Conservation (phyloP, 2,329 filamentous ascomycete species). For the Cytospora piceae region DNA sequence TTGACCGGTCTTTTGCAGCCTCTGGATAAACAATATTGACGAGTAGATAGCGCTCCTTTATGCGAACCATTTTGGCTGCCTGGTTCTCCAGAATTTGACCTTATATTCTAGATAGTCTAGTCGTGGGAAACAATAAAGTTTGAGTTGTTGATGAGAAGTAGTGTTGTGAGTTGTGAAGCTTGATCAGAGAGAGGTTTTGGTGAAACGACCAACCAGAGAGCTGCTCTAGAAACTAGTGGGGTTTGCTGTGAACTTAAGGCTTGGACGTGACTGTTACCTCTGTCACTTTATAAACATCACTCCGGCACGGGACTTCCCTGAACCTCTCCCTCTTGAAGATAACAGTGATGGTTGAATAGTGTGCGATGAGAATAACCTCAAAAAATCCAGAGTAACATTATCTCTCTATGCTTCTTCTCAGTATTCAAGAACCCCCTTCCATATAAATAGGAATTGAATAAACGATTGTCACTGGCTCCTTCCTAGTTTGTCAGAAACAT, state of each 20-base stretch:
- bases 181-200: conserved; percentile 14
- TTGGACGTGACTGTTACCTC: background rate
- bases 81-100: no score
- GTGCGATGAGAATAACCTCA: background rate
- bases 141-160: background rate
- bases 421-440: background rate
- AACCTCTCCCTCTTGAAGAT: background rate
- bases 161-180: background rate
- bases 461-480: background rate
- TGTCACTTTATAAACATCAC: conserved; percentile 20
- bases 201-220: conserved; percentile 12
- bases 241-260: conserved; percentile 2
- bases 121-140: background rate
- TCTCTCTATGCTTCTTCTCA: no score
- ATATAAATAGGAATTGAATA: background rate
- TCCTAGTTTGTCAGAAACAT: background rate
- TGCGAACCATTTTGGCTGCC: conserved; percentile 74
- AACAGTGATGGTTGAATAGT: background rate
- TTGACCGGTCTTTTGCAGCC: conserved; percentile 43
- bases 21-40: conserved; percentile 89
- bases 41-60: conserved; percentile 96
- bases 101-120: background rate
- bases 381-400: no score
- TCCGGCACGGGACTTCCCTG: background rate
- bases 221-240: conserved; percentile 11